phyloP scores from a whole-genome alignment of 2,329 filamentous ascomycete species.

The Nemania sp. region DNA sequence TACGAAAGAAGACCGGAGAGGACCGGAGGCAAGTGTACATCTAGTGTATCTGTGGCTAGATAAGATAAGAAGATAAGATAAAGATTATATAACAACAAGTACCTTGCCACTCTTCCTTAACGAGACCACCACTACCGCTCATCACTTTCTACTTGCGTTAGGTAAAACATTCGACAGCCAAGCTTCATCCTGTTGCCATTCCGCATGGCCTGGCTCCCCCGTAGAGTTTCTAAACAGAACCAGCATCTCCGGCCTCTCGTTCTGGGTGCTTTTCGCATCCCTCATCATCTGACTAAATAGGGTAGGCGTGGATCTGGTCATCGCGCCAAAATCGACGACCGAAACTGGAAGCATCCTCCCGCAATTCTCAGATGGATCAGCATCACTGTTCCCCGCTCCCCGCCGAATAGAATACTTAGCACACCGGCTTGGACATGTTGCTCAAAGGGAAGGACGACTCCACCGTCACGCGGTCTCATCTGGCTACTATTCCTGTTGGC shows the following conservation, averaged over 20 bases:
- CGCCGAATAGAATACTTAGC: conserved; percentile 43
- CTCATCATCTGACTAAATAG: conserved; percentile 47
- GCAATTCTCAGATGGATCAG: conserved; percentile 38
- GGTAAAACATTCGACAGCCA: too few relatives aligned
- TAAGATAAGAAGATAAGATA: too few relatives aligned
- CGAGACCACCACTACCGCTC: too few relatives aligned
- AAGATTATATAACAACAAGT: too few relatives aligned
- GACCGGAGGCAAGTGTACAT: too few relatives aligned
- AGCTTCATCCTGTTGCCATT: conserved; percentile 32
- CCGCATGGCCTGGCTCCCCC: conserved; percentile 42
- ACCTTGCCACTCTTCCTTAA: too few relatives aligned
- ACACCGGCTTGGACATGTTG: conserved; percentile 46
- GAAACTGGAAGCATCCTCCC: conserved; percentile 41
- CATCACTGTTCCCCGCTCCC: conserved; percentile 40
- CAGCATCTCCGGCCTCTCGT: conserved; percentile 44
- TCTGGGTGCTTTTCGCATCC: conserved; percentile 43
- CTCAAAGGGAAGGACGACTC: conserved; percentile 32
- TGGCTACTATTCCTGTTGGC: too few relatives aligned
- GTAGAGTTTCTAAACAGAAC: conserved; percentile 43
- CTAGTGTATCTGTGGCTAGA: neutral
- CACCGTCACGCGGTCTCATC: conserved; percentile 33
- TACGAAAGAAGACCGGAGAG: conserved; percentile 12
- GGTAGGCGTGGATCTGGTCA: conserved; percentile 43
- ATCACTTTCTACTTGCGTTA: too few relatives aligned
- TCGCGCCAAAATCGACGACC: conserved; percentile 40